A percentile compares a stretch with the other conserved stretches of the same genome.
Conservation (phyloP, 2,329 filamentous ascomycete species). For the Fusarium cyanostomum region DNA sequence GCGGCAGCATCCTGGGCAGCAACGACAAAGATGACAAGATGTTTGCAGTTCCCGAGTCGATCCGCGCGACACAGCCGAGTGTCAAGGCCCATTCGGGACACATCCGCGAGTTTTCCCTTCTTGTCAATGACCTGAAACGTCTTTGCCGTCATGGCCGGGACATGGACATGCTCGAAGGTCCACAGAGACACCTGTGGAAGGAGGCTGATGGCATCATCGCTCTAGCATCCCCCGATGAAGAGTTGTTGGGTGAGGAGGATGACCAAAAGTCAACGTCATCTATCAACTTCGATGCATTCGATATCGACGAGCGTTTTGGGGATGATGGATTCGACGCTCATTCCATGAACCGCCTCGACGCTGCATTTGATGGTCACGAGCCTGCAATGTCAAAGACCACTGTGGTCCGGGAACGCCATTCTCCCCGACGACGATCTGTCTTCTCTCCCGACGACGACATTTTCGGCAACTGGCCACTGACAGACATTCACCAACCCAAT, state of each 20-base stretch:
- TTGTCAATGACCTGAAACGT: constrained; percentile 86
- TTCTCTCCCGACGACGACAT: constrained; percentile 74
- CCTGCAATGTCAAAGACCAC: constrained; percentile 59
- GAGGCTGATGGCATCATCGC: constrained; percentile 90
- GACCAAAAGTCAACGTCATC: constrained; percentile 52
- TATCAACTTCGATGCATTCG: constrained; percentile 51
- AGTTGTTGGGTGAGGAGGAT: constrained; percentile 56
- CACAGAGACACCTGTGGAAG: constrained; percentile 72
- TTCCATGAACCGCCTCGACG: constrained; percentile 55
- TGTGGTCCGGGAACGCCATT: constrained; percentile 63
- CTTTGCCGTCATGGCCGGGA: constrained; percentile 75
- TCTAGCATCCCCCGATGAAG: constrained; percentile 75
- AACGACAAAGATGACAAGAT: constrained; percentile 48
- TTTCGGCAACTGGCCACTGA: constrained; percentile 63
- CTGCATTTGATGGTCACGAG: constrained; percentile 54
- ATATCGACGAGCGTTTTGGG: constrained; percentile 56
- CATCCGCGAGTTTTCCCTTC: constrained; percentile 79
- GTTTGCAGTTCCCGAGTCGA: constrained; percentile 72
- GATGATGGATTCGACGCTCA: constrained; percentile 60
- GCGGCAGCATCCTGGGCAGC: constrained; percentile 54
- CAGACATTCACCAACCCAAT: constrained; percentile 48
- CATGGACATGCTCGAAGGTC: constrained; percentile 70
- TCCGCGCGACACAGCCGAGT: constrained; percentile 82
- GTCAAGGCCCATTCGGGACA: constrained; percentile 87
- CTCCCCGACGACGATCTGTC: constrained; percentile 66